Conservation (phyloP, 371 early-diverging fungal species). For the Mortierella sp. region DNA sequence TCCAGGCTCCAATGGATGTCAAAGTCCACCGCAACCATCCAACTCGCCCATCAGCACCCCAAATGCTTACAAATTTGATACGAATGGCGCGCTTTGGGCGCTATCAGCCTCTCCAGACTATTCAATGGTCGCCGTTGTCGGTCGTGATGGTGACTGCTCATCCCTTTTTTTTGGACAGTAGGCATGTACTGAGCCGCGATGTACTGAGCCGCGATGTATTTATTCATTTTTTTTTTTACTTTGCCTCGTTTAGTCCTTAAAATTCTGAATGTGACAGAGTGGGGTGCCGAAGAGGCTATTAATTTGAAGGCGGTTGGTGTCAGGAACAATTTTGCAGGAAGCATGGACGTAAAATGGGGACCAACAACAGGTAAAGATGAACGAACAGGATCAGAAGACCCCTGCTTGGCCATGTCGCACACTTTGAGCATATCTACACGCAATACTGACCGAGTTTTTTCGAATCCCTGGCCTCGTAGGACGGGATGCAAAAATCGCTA, state of each 20-base stretch:
- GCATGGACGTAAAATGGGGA: constrained; percentile 91
- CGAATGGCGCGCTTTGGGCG: constrained; percentile 73
- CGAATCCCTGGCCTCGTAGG: constrained; percentile 26
- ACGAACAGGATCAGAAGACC: too few relatives aligned
- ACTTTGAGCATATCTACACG: background rate
- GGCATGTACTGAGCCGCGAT: too few relatives aligned
- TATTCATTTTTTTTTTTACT: background rate
- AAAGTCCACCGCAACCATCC: background rate
- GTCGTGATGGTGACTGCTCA: constrained; percentile 72
- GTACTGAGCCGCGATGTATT: background rate
- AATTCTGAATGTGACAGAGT: constrained; percentile 69
- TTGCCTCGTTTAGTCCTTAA: constrained; percentile 69
- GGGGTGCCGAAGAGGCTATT: constrained; percentile 70
- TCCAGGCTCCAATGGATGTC: background rate
- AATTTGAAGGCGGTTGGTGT: constrained; percentile 81
- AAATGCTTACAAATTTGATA: constrained; percentile 41
- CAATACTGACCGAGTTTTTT: background rate
- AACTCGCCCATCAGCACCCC: background rate
- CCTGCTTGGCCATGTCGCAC: background rate
- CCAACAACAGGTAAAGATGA: constrained; percentile 26
- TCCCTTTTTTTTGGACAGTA: background rate
- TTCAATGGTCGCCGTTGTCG: constrained; percentile 78
- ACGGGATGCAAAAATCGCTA: constrained; percentile 73
- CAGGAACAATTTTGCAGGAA: constrained; percentile 72
- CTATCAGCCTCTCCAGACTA: constrained; percentile 75